Conservation (phyloP, 345 rosid genomes). For the Aurinia saxatilis region DNA sequence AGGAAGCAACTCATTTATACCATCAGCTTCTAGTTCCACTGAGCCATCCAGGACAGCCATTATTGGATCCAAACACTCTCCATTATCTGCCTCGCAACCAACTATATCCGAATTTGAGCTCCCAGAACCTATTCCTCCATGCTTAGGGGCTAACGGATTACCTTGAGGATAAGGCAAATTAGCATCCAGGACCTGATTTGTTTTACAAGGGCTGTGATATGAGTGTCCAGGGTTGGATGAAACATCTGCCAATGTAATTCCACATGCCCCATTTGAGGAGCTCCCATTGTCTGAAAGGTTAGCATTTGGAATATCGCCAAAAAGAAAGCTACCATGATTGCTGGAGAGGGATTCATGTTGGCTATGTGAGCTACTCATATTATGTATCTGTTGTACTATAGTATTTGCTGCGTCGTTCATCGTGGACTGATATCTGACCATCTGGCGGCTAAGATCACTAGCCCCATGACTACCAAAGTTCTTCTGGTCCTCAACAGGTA, state of each 20-base stretch:
- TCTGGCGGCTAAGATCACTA: slow-evolving; percentile 52
- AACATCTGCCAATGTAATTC: slow-evolving; percentile 41
- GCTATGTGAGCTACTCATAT: slow-evolving; percentile 38
- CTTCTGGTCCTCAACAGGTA: slow-evolving; percentile 53
- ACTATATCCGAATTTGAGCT: slow-evolving; percentile 34
- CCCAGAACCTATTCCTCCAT: slow-evolving; percentile 16
- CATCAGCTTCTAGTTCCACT: slow-evolving; percentile 30
- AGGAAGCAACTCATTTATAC: slow-evolving; percentile 43
- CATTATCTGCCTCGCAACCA: slow-evolving; percentile 37
- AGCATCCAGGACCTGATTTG: slow-evolving; percentile 17
- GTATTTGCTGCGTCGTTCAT: slow-evolving; percentile 64
- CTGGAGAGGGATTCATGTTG: slow-evolving; percentile 33
- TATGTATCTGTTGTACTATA: slow-evolving; percentile 60
- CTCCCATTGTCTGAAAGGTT: slow-evolving; percentile 34
- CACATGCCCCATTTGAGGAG: slow-evolving; percentile 37
- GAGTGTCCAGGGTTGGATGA: slow-evolving; percentile 36
- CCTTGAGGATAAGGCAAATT: slow-evolving; percentile 11
- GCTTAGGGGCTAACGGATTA: slow-evolving; percentile 31
- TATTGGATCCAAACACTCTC: slow-evolving; percentile 40
- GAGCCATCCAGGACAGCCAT: slow-evolving; percentile 37
- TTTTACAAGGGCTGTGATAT: slow-evolving; percentile 14
- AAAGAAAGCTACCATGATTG: slow-evolving; percentile 28
- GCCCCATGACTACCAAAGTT: slow-evolving; percentile 28
- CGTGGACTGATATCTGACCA: slow-evolving; percentile 65
- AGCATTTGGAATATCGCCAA: slow-evolving; percentile 35